Conservation (phyloP, 2,329 filamentous ascomycete species). For the Tolypocladium cylindrosporum region DNA sequence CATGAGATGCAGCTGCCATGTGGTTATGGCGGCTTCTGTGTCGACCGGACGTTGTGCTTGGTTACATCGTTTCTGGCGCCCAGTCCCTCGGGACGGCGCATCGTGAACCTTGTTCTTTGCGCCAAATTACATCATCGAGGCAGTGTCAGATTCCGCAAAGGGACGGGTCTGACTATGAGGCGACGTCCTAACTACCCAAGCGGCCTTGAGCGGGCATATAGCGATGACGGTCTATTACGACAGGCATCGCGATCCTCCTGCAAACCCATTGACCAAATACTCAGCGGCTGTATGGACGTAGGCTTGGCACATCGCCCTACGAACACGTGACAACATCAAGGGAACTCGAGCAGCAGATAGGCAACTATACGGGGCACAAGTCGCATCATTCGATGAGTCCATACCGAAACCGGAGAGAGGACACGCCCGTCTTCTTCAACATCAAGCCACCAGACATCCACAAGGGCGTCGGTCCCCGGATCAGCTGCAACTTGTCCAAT, state of each 20-base stretch:
- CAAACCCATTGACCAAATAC: no score
- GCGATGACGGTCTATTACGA: not conserved
- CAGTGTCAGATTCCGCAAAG: not conserved
- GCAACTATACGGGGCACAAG: no score
- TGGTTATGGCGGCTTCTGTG: not conserved
- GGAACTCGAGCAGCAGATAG: no score
- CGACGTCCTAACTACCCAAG: no score
- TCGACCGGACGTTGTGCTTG: not conserved
- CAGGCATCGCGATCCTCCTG: no score
- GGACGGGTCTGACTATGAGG: not conserved
- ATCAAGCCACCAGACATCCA: not conserved
- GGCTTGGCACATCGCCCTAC: not conserved
- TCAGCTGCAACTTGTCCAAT: not conserved
- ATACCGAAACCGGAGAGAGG: not conserved
- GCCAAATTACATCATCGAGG: not conserved
- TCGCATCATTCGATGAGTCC: not conserved
- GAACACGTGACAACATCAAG: no score
- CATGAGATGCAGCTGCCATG: not conserved
- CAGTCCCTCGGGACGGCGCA: not conserved
- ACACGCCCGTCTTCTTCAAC: not conserved
- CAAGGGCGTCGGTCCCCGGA: not conserved
- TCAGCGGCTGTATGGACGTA: no score
- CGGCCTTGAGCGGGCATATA: not conserved
- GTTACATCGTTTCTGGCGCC: not conserved
- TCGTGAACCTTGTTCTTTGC: not conserved